Percentiles rank a stretch among this genome's conserved stretches.
phyloP scores from a whole-genome alignment of 768 basidiomycete species.

The Hortiboletus campestris region DNA sequence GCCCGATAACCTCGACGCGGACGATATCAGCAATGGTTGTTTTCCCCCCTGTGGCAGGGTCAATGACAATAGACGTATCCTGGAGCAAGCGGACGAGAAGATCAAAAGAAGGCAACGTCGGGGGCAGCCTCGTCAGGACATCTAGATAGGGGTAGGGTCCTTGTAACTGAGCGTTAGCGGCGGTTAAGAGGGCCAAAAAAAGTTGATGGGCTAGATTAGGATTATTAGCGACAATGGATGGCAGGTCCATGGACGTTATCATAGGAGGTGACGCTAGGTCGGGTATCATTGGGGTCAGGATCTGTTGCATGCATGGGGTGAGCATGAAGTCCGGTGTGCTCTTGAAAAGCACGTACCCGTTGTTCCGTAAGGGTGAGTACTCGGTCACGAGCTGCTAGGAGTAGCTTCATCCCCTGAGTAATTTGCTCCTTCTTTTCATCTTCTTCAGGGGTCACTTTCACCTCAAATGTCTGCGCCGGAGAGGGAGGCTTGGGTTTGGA shows the following conservation, averaged over 20 bases:
- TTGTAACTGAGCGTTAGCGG: conserved; percentile 28
- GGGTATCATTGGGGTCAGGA: conserved; percentile 50
- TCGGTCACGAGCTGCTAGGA: conserved; percentile 67
- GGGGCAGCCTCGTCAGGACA: conserved; percentile 63
- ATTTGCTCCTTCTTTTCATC: conserved; percentile 58
- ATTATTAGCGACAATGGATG: conserved; percentile 64
- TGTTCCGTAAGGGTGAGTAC: conserved; percentile 75
- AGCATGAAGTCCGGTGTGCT: neutral
- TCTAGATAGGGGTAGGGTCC: conserved; percentile 55
- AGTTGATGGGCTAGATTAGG: conserved; percentile 69
- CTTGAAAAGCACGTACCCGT: conserved; percentile 42
- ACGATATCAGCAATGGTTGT: conserved; percentile 67
- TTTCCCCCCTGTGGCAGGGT: conserved; percentile 40
- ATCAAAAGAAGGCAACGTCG: conserved; percentile 71
- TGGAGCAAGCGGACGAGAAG: conserved; percentile 66
- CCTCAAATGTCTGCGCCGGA: conserved; percentile 5
- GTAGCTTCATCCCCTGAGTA: conserved; percentile 62
- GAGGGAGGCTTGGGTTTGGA: neutral
- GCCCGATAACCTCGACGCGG: conserved; percentile 61
- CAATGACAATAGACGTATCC: conserved; percentile 51
- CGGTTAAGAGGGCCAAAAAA: conserved; percentile 54
- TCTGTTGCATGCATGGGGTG: conserved; percentile 32
- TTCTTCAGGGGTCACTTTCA: conserved; percentile 42
- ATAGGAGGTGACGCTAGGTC: conserved; percentile 45
- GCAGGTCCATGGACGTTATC: conserved; percentile 66